Conservation (phyloP, 1,284 basidiomycete species). For the Pisolithus thermaeus region DNA sequence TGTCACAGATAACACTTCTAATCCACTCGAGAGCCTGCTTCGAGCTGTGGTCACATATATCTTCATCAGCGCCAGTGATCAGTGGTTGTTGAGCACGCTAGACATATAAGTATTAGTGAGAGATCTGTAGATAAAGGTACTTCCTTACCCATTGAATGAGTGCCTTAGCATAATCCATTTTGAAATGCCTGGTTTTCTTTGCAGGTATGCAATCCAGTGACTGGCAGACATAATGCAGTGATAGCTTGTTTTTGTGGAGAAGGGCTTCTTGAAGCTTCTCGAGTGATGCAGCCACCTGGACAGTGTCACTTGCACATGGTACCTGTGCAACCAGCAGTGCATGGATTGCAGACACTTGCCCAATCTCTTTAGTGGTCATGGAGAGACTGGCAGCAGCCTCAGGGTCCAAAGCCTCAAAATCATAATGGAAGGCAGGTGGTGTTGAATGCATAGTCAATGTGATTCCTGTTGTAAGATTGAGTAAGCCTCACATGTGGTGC, state of each 20-base stretch:
- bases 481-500: slow-evolving; percentile 4
- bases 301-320: background rate
- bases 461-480: slow-evolving; percentile 1
- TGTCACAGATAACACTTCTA: slow-evolving; percentile 20
- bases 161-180: background rate
- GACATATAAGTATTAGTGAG: no score
- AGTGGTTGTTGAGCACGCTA: no score
- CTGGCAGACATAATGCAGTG: slow-evolving; percentile 8
- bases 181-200: background rate
- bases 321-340: slow-evolving; percentile 1
- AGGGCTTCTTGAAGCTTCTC: background rate
- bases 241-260: background rate
- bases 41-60: no score
- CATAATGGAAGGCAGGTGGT: slow-evolving; percentile 1
- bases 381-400: background rate
- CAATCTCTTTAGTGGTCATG: slow-evolving; percentile 4
- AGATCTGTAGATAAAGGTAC: no score
- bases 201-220: background rate
- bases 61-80: no score
- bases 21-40: slow-evolving; percentile 1
- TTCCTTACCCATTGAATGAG: no score
- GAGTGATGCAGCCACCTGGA: background rate
- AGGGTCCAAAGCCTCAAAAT: background rate
- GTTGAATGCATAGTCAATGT: background rate
- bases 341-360: slow-evolving; percentile 2